These are phyloP conservation scores for Pseudevernia furfuracea DNA, from an alignment of 495 filamentous ascomycete genomes.

Conservation along the genomic window DNA sequence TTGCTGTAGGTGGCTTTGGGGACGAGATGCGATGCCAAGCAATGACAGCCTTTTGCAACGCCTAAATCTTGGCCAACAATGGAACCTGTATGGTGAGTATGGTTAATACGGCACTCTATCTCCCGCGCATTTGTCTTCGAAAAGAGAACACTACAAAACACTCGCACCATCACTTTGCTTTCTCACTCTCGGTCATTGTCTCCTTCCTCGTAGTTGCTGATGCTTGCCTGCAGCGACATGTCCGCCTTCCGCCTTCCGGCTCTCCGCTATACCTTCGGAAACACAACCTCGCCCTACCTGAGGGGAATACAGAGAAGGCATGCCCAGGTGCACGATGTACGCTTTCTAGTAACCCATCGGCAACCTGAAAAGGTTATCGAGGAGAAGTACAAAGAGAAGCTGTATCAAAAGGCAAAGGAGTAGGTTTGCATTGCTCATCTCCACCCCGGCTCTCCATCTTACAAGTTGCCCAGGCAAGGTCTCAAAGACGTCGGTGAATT, in stretches of 20 bases:
- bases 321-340: slow-evolving; percentile 88
- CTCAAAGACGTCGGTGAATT: slow-evolving; percentile 65
- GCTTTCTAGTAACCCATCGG: slow-evolving; percentile 68
- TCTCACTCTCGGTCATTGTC: neutral
- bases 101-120: no score
- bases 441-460: neutral
- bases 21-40: no score
- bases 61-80: no score
- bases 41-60: no score
- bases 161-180: no score
- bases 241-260: slow-evolving; percentile 26
- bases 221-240: slow-evolving; percentile 18
- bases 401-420: slow-evolving; percentile 74
- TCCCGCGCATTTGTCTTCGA: no score
- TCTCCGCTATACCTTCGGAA: slow-evolving; percentile 28
- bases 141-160: no score
- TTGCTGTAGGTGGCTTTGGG: no score
- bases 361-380: slow-evolving; percentile 59
- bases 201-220: neutral
- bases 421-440: slow-evolving; percentile 30
- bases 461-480: slow-evolving; percentile 52
- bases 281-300: slow-evolving; percentile 24
- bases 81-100: no score
- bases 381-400: slow-evolving; percentile 72
- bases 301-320: slow-evolving; percentile 60